Base-by-base conservation (phyloP, 495 filamentous ascomycete genomes). In the Arthonia radiata region DNA sequence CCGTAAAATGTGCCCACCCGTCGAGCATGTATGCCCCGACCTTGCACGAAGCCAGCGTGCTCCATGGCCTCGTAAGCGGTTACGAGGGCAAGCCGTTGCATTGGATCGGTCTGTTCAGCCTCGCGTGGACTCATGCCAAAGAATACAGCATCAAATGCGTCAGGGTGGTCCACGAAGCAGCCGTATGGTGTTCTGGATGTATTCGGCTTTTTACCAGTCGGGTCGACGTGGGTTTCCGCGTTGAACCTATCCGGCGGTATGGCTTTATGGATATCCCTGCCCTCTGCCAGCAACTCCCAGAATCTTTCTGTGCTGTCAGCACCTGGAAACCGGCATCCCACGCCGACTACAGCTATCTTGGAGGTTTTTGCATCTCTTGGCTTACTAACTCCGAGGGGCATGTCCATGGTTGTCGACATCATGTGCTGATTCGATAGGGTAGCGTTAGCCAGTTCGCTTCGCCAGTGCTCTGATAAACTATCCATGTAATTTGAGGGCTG, bases 191-290 rank as follows among this genome's bases (percentile, higher is more conserved):
- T 27, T 2, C 29, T 22, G 18, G 19, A 31, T 2, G 42, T 39
- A 27, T 41, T 41, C 29, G 37, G 44, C 17, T 24, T 36, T 16
- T 56, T 50, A 4, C 54, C 56, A 6, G 38, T 39, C 0, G 48
- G 44, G 37, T 62, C 55, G 18, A 26, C 42, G 28, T 62, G 54
- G 0, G 47, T 41, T 0, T 52, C 36, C 2, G 53, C 17, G 29
- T 60, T 49, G 16, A 54, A 62, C 12, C 56, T 41, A 30, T 54
- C 49, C 0, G 35, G 26, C 0, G 56, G 56, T 0, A 61, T 40
- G 24, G 26, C 35, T 4, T 25, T 35, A 13, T 47, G 41, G 2
- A 48, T 40, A 33, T 61, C 54, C 0, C 38, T 37, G 0, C 54
- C 53, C 3, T 49, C 25, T 13, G 52, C 36, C 3, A 61, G 23